Evolutionary conservation across 2,329 filamentous ascomycete genomes (phyloP).

Genomic region (Botrytis cinerea): DNA sequence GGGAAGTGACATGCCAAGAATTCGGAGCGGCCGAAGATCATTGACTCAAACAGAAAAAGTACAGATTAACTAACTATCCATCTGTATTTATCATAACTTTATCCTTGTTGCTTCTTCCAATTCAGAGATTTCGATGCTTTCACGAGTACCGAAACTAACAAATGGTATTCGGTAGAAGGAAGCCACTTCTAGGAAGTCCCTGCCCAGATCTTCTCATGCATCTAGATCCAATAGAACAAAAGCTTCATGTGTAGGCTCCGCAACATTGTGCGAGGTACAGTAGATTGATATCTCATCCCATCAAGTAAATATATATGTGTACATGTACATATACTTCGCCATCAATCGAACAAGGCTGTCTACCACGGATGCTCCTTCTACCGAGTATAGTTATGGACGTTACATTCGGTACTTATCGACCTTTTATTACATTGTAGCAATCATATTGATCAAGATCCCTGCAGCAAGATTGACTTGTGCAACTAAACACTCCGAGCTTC

Average conservation of each 20-base stretch:
- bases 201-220: not conserved
- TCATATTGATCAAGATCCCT: not conserved
- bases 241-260: not conserved
- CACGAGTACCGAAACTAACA: not conserved
- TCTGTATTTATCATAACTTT: not conserved
- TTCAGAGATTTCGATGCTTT: not conserved
- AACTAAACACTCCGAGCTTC: constrained; percentile 5
- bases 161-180: not conserved
- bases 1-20: not conserved
- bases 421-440: not conserved
- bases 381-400: not conserved
- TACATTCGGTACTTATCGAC: constrained; percentile 7
- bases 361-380: not conserved
- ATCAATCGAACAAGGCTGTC: not conserved
- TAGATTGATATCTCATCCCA: not conserved
- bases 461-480: not conserved
- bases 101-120: not conserved
- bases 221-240: too few species aligned
- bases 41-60: not conserved
- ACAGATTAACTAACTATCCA: not conserved
- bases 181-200: not conserved
- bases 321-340: not conserved
- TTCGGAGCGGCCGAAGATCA: not conserved
- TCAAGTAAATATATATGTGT: not conserved
- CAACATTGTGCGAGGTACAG: not conserved